Evolutionary conservation across 495 filamentous ascomycete genomes (phyloP), one percentile per base, ranked within the genome.

Genomic region (Podospora didyma): DNA sequence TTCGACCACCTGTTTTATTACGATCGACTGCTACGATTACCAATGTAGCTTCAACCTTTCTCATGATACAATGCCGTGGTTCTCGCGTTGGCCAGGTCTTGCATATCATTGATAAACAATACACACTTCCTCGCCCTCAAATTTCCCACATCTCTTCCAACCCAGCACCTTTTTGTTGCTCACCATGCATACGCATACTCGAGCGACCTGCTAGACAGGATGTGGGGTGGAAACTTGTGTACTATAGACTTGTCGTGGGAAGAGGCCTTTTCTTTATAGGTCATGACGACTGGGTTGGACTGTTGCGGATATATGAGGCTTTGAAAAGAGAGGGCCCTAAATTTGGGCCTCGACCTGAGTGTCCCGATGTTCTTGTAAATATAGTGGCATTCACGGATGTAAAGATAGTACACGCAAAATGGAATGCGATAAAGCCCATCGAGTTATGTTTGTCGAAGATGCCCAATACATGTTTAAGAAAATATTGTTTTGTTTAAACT

Each of bases 241-340:
- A 63, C 47, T 57, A 63, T 63, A 63, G 61, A 61, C 19, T 46
- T 57, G 31, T 56, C 52, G 47, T 37, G 39, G 46, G 51, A 46
- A 45, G 21, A 49, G 50, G 47, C 22, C 14, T 28, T 49, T 17
- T 51, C 31, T 51, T 51, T 9, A 7, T 9, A 11, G 14, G 6
- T 37, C 9, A 17, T 22, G 28, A 19, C 31, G 35, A 14, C n/a
- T 17, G 10, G 28, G 16, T 26, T 39, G 28, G 49, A 22, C 14
- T 31, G 21, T 17, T 11, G 22, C 17, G 46, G 17, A 14, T 21
- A 19, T 46, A 19, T 22, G 24, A 22, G 22, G 7, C 24, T 49
- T 23, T 24, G 46, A 23, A 49, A 14, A 49, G 47, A 31, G 47
- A 31, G 16, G 23, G 47, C 47, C 23, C 5, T 10, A 14, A 16